Evolutionary conservation across 345 rosid genomes (phyloP), one percentile per base, ranked within the genome.

Genomic region (Pistacia integerrima): DNA sequence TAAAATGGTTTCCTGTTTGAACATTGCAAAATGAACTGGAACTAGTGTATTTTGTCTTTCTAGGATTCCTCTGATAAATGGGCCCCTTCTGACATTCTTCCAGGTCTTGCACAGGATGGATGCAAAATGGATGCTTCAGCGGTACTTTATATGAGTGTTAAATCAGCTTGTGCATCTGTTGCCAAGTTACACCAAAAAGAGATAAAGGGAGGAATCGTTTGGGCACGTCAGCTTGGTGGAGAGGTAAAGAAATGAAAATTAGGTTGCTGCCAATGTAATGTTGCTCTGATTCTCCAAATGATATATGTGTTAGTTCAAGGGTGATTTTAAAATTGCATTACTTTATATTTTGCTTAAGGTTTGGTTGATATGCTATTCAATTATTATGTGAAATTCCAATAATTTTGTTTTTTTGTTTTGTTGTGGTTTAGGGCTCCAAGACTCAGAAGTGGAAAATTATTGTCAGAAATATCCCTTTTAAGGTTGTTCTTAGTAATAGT

Each of bases 151-250:
- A 77, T 90, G 2, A 91, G 98, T 85, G 92, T 95, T 77, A 92
- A 87, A 79, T 89, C 85, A 62, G 98, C 99, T 57, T 85, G 93
- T 54, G 84, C 86, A 48, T 87, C 89, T 74, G 93, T 93, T 78
- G 82, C 73, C 61, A 61, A 52, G 70, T 72, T 93, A 38, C 99
- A 93, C 85, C 93, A 89, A 75, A 92, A 89, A 73, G 85, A 86
- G 65, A 83, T 93, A 58, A 84, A 81, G 35, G 98, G 93, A 36
- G 88, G 84, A 68, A 49, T 72, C 81, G 84, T 96, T 63, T 96
- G 99, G 99, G 98, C 97, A 46, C 92, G 98, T 20, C 98, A 96
- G 85, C 89, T 96, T 36, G 99, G 99, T 77, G 97, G 99, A 38
- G 99, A 91, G 99, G 99, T 95, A 84, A 85, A 67, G 36, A 38